These are phyloP conservation scores for Candida tallmaniae DNA, from an alignment of 805 yeast species.

Conservation along the genomic window DNA sequence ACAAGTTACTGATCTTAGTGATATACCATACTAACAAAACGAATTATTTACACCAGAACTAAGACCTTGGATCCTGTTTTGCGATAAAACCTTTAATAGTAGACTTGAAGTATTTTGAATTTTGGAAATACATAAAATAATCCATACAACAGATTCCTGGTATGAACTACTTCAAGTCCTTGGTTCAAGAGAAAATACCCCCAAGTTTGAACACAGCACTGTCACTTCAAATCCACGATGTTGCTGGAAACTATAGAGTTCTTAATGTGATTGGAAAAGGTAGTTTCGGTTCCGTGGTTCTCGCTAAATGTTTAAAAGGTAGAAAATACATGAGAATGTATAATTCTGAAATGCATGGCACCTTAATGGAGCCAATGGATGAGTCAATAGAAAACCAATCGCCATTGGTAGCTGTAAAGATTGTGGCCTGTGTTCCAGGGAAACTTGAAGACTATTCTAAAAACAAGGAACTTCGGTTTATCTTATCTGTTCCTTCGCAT, in stretches of 20 bases:
- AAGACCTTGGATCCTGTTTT: no score
- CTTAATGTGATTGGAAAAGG: constrained; percentile 65
- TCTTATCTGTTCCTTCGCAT: constrained; percentile 65
- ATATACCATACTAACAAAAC: no score
- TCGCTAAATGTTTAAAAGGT: constrained; percentile 47
- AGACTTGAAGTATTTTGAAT: no score
- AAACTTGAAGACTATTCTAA: constrained; percentile 24
- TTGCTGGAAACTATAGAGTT: constrained; percentile 44
- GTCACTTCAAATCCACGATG: no score
- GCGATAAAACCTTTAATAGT: no score
- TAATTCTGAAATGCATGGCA: constrained; percentile 24
- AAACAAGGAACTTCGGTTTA: constrained; percentile 66
- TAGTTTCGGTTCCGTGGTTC: constrained; percentile 66
- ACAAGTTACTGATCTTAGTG: no score
- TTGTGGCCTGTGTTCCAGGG: constrained; percentile 53
- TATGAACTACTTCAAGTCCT: no score
- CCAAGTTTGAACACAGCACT: no score
- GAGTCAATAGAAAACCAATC: constrained; percentile 9
- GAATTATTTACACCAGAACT: no score
- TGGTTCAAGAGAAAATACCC: no score
- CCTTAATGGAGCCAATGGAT: constrained; percentile 46
- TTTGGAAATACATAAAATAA: no score
- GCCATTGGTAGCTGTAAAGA: constrained; percentile 66
- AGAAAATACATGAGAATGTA: constrained; percentile 12
- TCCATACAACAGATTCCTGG: no score